phyloP scores from a whole-genome alignment of 2,329 filamentous ascomycete species.

The Colletotrichum sp. region DNA sequence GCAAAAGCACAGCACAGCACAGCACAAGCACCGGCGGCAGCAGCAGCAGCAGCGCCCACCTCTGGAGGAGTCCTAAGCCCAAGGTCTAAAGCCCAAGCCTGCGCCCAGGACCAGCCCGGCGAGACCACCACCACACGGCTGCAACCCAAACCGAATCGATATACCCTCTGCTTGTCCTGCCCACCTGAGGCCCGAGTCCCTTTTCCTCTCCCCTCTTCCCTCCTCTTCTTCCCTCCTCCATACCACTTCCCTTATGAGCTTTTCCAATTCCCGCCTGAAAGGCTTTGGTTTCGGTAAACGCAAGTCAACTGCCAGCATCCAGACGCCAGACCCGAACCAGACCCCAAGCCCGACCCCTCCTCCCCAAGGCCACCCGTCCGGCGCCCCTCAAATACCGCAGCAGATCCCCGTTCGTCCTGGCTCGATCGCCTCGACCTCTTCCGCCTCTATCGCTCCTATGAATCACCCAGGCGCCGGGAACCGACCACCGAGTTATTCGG shows the following conservation, averaged over 20 bases:
- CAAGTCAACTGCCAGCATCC: conserved; percentile 70
- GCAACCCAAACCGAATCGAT: conserved; percentile 16
- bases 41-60: neutral
- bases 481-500: conserved; percentile 68
- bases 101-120: conserved; percentile 10
- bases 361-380: conserved; percentile 25
- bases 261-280: conserved; percentile 81
- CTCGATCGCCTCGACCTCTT: conserved; percentile 52
- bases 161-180: conserved; percentile 20
- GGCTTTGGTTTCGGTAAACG: conserved; percentile 83
- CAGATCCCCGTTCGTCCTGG: conserved; percentile 42
- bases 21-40: neutral
- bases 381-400: conserved; percentile 55
- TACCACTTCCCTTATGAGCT: conserved; percentile 66
- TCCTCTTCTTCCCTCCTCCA: conserved; percentile 9
- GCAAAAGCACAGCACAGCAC: neutral
- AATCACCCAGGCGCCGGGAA: conserved; percentile 66
- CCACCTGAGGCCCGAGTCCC: conserved; percentile 16
- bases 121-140: conserved; percentile 1
- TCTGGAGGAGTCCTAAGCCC: neutral
- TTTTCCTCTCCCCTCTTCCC: conserved; percentile 16
- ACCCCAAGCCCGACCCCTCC: conserved; percentile 43
- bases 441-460: conserved; percentile 60
- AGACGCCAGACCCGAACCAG: conserved; percentile 45
- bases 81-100: neutral